Evolutionary conservation across 805 yeast genomes (phyloP), one percentile per base, ranked within the genome.

Genomic region (Metschnikowia gruessii): DNA sequence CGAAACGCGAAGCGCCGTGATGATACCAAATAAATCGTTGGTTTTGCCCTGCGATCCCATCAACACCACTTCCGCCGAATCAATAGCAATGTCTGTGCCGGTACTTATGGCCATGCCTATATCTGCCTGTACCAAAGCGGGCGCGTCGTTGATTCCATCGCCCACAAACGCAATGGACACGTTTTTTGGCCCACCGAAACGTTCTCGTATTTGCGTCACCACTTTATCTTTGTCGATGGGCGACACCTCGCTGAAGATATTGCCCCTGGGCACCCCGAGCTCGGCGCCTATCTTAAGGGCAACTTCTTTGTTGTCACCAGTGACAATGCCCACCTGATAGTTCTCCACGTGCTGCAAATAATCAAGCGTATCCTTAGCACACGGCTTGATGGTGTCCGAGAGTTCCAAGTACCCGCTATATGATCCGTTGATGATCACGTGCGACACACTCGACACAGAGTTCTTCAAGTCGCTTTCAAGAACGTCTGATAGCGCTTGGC

Each of bases 71-170:
- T 90, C 96, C 0, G 99, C 97, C n/a, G 96, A 87, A 55, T 91
- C 97, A 55, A 94, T 85, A 1, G 99, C 98, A 55, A 94, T 87
- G 59, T 94, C 98, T 0, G 98, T 87, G 4, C 98, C 97, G 0
- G 95, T 80, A 9, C 95, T 84, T 48, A 95, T 81, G 10, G 98
- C 94, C 57, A 95, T 81, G 19, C 99, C 99, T 16, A 94, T 68
- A 54, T 90, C 88, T 1, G 97, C 86, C 46, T 85, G 77, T 1
- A 88, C 95, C 45, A 94, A 75, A 0, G 98, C 98, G 0, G 99
- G 97, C 0, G 98, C 95, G 63, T 94, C 99, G 64, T 94, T 94
- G 54, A 94, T 87, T 49, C 99, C 99, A 67, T 94, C 99, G 32
- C 99, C 99, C 18, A 94, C 84, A 74, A 95, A 90, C 5, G 91